Evolutionary conservation across 1,284 basidiomycete species (phyloP).

Genomic region (Irpex sp.): DNA sequence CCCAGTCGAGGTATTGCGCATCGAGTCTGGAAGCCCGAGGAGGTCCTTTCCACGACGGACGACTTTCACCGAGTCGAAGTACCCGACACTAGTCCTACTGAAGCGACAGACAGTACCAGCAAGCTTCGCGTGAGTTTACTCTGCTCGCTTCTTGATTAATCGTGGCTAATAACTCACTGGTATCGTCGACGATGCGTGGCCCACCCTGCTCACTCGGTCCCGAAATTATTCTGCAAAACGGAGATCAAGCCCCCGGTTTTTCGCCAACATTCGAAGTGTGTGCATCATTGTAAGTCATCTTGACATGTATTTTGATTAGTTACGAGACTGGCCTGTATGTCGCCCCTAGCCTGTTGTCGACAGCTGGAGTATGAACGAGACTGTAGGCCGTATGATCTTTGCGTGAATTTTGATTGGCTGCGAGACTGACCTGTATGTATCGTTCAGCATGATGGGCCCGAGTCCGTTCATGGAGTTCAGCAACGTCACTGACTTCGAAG

Average conservation of each 20-base stretch:
- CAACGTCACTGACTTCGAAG: constrained; percentile 44
- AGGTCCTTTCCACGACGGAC: no score
- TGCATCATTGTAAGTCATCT: constrained; percentile 82
- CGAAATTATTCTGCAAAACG: constrained; percentile 75
- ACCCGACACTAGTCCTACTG: constrained; percentile 82
- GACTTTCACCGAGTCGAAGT: no score
- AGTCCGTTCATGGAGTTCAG: constrained; percentile 74
- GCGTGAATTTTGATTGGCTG: not conserved
- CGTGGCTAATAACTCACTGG: not conserved
- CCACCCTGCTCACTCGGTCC: constrained; percentile 84
- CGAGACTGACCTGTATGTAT: not conserved
- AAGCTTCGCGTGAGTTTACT: constrained; percentile 56
- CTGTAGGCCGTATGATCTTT: constrained; percentile 50
- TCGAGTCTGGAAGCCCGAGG: no score
- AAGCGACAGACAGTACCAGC: constrained; percentile 74
- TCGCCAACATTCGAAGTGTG: constrained; percentile 90
- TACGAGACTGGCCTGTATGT: no score
- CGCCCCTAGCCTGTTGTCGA: constrained; percentile 85
- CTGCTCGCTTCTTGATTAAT: not conserved
- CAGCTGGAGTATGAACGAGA: constrained; percentile 90
- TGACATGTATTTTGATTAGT: no score
- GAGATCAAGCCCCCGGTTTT: constrained; percentile 62
- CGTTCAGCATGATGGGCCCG: constrained; percentile 61
- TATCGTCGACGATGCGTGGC: constrained; percentile 77
- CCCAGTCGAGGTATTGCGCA: no score